A percentile compares a stretch with the other conserved stretches of the same genome.
Evolutionary conservation across 345 rosid species (phyloP).

Genomic region (Heritiera fomes): DNA sequence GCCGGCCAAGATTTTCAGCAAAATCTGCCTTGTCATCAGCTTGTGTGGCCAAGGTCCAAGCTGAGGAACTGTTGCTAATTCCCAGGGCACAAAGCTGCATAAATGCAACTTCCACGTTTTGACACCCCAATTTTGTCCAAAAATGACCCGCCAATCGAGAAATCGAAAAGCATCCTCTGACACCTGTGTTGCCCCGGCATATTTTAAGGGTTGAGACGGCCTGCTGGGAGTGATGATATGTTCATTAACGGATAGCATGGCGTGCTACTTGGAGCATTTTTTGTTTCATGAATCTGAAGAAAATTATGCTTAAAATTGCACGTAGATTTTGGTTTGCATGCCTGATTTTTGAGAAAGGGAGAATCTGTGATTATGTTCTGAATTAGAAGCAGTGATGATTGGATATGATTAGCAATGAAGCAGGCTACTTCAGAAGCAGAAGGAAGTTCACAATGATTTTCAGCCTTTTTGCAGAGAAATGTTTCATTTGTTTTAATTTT

Average conservation of each 20-base stretch:
- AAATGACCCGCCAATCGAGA: neutral
- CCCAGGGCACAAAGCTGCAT: slow-evolving; percentile 55
- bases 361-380: slow-evolving; percentile 17
- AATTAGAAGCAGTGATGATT: slow-evolving; percentile 12
- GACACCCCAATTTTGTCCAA: neutral
- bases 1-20: slow-evolving; percentile 37
- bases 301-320: too few species aligned
- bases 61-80: slow-evolving; percentile 67
- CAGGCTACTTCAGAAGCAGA: neutral
- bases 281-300: too few species aligned
- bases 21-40: slow-evolving; percentile 46
- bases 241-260: neutral
- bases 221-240: slow-evolving; percentile 15
- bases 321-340: too few species aligned
- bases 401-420: neutral
- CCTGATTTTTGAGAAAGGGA: neutral
- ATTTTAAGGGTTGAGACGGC: slow-evolving; percentile 18
- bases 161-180: neutral
- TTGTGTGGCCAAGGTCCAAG: slow-evolving; percentile 67
- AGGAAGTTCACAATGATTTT: neutral
- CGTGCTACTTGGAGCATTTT: neutral
- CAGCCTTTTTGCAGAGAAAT: neutral
- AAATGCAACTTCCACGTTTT: slow-evolving; percentile 37
- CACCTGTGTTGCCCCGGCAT: slow-evolving; percentile 7
- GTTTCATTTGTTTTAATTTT: neutral